Conservation (phyloP, 2,329 filamentous ascomycete genomes). For the Aspergillus sp. region DNA sequence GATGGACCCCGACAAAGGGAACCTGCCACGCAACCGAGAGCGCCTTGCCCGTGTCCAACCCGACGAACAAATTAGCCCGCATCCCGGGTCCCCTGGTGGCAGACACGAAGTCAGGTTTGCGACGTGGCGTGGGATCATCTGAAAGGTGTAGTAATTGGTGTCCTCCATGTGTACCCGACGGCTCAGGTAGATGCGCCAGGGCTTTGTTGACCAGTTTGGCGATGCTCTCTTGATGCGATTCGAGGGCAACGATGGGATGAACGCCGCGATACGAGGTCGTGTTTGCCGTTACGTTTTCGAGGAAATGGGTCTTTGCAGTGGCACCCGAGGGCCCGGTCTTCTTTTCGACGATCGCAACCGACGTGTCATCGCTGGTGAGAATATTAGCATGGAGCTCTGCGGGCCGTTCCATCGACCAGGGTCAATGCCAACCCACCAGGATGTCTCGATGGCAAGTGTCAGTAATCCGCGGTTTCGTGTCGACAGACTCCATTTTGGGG, state of each 20-base stretch:
- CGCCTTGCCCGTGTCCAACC: constrained; percentile 82
- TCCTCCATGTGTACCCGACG: constrained; percentile 4
- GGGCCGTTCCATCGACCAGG: background rate
- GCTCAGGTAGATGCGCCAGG: constrained; percentile 54
- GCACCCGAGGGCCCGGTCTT: constrained; percentile 15
- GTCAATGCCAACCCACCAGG: constrained; percentile 34
- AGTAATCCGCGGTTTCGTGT: constrained; percentile 31
- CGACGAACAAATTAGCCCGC: constrained; percentile 72
- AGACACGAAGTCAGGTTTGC: constrained; percentile 76
- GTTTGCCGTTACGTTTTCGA: constrained; percentile 78
- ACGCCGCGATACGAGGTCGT: constrained; percentile 74
- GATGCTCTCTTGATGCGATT: constrained; percentile 72
- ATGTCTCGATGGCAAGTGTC: constrained; percentile 49
- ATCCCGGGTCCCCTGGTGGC: constrained; percentile 92
- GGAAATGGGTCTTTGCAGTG: constrained; percentile 66
- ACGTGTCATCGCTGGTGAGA: constrained; percentile 74
- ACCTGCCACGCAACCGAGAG: constrained; percentile 79
- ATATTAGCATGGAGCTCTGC: background rate
- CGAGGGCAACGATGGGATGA: constrained; percentile 71
- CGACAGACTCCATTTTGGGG: constrained; percentile 6
- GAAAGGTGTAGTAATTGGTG: constrained; percentile 16
- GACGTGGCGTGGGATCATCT: constrained; percentile 31
- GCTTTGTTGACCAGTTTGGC: constrained; percentile 67
- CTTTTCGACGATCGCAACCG: constrained; percentile 76
- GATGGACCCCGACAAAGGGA: constrained; percentile 82